These are phyloP conservation scores for Hypoxylon sp. DNA, from an alignment of 2,329 filamentous ascomycete genomes.

Conservation along the genomic window DNA sequence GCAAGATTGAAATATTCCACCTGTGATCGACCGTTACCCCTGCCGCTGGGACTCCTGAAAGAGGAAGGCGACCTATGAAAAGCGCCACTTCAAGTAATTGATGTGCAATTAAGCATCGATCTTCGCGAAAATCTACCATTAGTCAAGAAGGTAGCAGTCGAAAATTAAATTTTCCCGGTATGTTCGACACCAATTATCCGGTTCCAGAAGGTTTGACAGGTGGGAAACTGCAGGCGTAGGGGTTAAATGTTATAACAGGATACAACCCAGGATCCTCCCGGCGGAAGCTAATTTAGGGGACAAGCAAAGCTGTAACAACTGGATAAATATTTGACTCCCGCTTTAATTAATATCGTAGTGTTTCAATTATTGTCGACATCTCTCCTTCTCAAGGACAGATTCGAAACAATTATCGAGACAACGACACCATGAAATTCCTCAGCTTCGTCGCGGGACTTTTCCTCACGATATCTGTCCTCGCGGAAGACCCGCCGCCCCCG, in stretches of 20 bases:
- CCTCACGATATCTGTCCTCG: conserved; percentile 12
- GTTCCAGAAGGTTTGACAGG: conserved; percentile 21
- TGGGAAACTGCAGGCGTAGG: conserved; percentile 18
- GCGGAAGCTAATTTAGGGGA: conserved; percentile 21
- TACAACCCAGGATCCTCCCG: conserved; percentile 20
- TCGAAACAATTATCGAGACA: background rate
- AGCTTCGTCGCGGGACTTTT: conserved; percentile 16
- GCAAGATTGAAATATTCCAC: background rate
- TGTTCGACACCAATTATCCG: conserved; percentile 21
- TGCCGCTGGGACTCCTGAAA: background rate
- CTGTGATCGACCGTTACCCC: background rate
- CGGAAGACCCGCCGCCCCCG: conserved; percentile 36
- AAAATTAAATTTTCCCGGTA: conserved; percentile 21
- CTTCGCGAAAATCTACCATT: conserved; percentile 21
- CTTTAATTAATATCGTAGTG: background rate
- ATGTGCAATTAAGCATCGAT: conserved; percentile 23
- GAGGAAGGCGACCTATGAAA: background rate
- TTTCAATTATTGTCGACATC: background rate
- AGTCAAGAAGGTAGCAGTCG: conserved; percentile 21
- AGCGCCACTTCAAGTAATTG: conserved; percentile 12
- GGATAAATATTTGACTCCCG: conserved; percentile 9
- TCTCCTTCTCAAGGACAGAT: background rate
- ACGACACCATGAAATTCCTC: conserved; percentile 22
- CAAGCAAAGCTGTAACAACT: background rate
- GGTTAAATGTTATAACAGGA: conserved; percentile 31